phyloP scores from a whole-genome alignment of 2,329 filamentous ascomycete species.

The Sporothrix mexicana region DNA sequence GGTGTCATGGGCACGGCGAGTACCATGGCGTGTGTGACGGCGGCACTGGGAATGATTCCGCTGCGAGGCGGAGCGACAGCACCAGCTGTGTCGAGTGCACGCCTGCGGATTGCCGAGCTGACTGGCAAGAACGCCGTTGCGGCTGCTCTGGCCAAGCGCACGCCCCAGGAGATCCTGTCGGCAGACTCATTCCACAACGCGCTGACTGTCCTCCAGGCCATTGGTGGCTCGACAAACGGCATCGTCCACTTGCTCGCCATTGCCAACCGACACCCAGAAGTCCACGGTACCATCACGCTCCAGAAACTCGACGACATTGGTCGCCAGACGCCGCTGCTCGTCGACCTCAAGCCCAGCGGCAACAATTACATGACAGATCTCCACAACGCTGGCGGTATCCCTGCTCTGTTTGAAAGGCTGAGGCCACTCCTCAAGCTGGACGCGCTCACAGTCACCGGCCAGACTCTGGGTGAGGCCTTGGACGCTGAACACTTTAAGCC shows the following conservation, averaged over 20 bases:
- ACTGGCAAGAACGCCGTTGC: conserved; percentile 72
- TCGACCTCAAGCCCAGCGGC: conserved; percentile 84
- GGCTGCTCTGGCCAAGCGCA: conserved; percentile 68
- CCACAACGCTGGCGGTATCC: conserved; percentile 85
- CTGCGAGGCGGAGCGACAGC: conserved; percentile 74
- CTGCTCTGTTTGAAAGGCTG: conserved; percentile 78
- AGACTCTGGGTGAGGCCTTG: conserved; percentile 80
- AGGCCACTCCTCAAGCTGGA: conserved; percentile 76
- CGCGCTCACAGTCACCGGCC: conserved; percentile 82
- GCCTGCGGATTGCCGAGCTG: conserved; percentile 80
- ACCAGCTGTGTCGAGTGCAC: conserved; percentile 76
- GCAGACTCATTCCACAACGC: conserved; percentile 82
- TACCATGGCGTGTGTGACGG: conserved; percentile 85
- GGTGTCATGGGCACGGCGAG: conserved; percentile 93
- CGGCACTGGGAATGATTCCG: conserved; percentile 80
- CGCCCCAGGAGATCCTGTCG: conserved; percentile 72
- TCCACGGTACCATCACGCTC: conserved; percentile 64
- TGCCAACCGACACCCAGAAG: conserved; percentile 71
- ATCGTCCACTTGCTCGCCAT: conserved; percentile 88
- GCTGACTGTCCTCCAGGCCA: conserved; percentile 82
- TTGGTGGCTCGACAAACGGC: conserved; percentile 82
- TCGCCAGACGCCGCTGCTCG: conserved; percentile 77
- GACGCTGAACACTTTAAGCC: conserved; percentile 68
- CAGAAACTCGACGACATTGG: conserved; percentile 71
- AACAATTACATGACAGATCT: conserved; percentile 90